Conservation (phyloP, 208 protist genomes). For the Acanthamoeba rhysodes region DNA sequence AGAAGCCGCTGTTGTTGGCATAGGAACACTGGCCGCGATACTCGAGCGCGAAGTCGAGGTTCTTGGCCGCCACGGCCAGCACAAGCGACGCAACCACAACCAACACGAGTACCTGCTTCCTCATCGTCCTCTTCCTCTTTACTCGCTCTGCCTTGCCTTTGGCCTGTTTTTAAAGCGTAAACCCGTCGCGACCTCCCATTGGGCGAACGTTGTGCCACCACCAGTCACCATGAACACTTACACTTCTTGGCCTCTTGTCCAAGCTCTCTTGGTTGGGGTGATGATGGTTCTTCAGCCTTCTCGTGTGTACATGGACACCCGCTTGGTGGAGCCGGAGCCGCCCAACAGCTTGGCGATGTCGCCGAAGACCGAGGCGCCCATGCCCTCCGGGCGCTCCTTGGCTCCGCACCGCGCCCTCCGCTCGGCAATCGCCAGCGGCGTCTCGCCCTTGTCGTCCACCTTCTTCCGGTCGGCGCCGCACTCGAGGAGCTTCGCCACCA, state of each 20-base stretch:
- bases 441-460: conserved; percentile 28
- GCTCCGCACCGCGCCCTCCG: conserved; percentile 60
- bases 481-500: conserved; percentile 59
- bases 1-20: neutral
- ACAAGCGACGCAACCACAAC: neutral
- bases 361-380: conserved; percentile 68
- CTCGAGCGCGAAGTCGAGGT: neutral
- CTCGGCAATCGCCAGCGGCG: conserved; percentile 68
- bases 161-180: no score
- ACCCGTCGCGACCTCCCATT: no score
- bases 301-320: neutral
- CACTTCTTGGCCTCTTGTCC: no score
- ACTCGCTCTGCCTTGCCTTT: no score
- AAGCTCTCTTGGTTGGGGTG: no score
- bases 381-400: conserved; percentile 45
- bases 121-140: neutral
- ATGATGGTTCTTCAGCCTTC: no score
- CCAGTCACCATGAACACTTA: no score
- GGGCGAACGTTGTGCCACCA: no score
- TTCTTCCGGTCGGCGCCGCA: neutral
- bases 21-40: neutral
- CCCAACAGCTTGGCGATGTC: conserved; percentile 75
- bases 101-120: neutral
- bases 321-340: conserved; percentile 62
- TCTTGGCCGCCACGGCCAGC: neutral